phyloP scores from a whole-genome alignment of 768 basidiomycete species.

The Polyporus arcularius region DNA sequence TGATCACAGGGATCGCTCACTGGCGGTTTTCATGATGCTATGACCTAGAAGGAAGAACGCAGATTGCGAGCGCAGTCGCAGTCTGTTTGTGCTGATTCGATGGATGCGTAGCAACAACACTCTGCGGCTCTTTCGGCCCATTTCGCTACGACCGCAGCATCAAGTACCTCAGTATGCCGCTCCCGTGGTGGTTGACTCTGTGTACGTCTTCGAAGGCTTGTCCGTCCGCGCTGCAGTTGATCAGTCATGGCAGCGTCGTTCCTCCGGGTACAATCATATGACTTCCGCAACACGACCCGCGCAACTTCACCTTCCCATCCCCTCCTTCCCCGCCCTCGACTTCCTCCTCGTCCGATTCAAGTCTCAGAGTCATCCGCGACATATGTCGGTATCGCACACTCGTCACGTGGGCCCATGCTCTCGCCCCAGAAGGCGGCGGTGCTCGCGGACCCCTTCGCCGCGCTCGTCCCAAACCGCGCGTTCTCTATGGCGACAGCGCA shows the following conservation, averaged over 20 bases:
- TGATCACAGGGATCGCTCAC: too few species aligned
- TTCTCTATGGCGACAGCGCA: constrained; percentile 46
- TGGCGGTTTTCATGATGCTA: too few species aligned
- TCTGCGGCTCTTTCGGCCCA: constrained; percentile 44
- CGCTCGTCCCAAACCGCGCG: constrained; percentile 41
- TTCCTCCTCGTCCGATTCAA: not conserved
- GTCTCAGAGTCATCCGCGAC: not conserved
- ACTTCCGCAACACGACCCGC: constrained; percentile 43
- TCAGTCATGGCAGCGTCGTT: too few species aligned
- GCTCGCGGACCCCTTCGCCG: constrained; percentile 60
- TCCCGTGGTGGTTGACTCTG: constrained; percentile 34
- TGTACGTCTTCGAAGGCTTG: constrained; percentile 23
- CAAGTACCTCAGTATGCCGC: constrained; percentile 31
- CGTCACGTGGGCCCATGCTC: constrained; percentile 29
- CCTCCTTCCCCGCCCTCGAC: not conserved
- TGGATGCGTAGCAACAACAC: constrained; percentile 43
- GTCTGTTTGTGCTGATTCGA: constrained; percentile 27
- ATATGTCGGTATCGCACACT: constrained; percentile 14
- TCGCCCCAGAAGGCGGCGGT: constrained; percentile 37
- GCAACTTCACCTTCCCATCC: constrained; percentile 36
- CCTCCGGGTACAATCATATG: constrained; percentile 37
- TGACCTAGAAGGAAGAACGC: too few species aligned
- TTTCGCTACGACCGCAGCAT: constrained; percentile 40
- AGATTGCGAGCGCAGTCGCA: too few species aligned
- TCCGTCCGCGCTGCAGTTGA: too few species aligned